Conservation (phyloP, 2,329 filamentous ascomycete genomes). For the Didymella sp. region DNA sequence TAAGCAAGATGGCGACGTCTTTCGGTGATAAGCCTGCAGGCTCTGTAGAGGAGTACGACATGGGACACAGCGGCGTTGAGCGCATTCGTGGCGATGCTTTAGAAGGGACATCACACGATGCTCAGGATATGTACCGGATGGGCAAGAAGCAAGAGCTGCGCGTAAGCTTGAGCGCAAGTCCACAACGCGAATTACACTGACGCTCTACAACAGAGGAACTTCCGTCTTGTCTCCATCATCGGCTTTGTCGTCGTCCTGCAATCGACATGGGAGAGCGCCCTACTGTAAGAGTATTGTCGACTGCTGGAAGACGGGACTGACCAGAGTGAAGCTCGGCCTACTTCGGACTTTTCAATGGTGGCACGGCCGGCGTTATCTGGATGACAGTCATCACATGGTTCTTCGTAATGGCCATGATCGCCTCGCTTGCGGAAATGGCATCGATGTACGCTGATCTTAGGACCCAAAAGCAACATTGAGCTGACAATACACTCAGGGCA, state of each 20-base stretch:
- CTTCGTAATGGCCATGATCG: constrained; percentile 32
- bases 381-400: constrained; percentile 35
- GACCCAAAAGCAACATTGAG: not conserved
- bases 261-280: constrained; percentile 30
- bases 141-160: constrained; percentile 33
- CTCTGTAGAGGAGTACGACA: constrained; percentile 23
- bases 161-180: constrained; percentile 5
- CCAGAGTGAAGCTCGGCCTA: constrained; percentile 15
- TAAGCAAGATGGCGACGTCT: constrained; percentile 14
- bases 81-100: constrained; percentile 16
- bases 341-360: constrained; percentile 33
- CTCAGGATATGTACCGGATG: constrained; percentile 33
- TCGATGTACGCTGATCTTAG: constrained; percentile 34
- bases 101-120: constrained; percentile 25
- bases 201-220: constrained; percentile 21
- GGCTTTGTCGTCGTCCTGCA: constrained; percentile 26
- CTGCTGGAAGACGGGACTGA: not conserved
- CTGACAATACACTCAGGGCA: constrained; percentile 16
- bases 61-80: constrained; percentile 11
- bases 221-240: constrained; percentile 28
- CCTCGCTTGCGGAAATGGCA: constrained; percentile 36
- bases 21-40: constrained; percentile 13
- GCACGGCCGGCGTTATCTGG: constrained; percentile 39
- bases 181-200: constrained; percentile 1
- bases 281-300: constrained; percentile 15